phyloP scores from a whole-genome alignment of 306 rosid genomes.

The Quercus parvula region DNA sequence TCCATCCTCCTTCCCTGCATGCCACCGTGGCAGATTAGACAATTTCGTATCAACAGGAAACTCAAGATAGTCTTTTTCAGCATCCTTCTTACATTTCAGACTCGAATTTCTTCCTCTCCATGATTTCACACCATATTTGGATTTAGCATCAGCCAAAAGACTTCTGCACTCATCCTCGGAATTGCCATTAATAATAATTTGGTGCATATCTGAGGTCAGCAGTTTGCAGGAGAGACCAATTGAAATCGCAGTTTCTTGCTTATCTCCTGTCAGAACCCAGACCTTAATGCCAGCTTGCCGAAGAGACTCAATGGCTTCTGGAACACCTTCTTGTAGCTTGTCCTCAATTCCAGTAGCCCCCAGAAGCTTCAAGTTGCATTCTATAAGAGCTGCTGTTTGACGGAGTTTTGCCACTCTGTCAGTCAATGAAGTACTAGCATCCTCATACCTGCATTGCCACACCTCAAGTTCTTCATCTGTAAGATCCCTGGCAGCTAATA shows the following conservation, averaged over 20 bases:
- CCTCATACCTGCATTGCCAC: conserved; percentile 86
- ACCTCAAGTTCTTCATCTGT: conserved; percentile 66
- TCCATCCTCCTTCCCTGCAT: conserved; percentile 54
- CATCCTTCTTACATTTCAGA: conserved; percentile 32
- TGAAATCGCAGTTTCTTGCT: conserved; percentile 98
- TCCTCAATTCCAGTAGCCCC: conserved; percentile 98
- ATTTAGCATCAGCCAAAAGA: conserved; percentile 66
- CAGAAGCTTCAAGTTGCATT: conserved; percentile 70
- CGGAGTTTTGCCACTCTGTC: conserved; percentile 73
- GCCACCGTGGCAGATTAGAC: conserved; percentile 37
- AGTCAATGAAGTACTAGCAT: conserved; percentile 86
- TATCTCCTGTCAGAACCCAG: conserved; percentile 99
- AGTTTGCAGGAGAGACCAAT: conserved; percentile 93
- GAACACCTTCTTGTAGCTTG: conserved; percentile 96
- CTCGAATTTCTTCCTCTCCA: conserved; percentile 19
- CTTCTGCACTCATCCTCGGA: conserved; percentile 69
- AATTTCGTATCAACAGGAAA: conserved; percentile 35
- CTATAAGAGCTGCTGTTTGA: conserved; percentile 73
- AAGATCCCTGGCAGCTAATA: conserved; percentile 77
- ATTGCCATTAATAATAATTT: conserved; percentile 74
- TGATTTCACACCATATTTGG: conserved; percentile 57
- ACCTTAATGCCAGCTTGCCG: conserved; percentile 98
- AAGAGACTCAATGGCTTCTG: conserved; percentile 85
- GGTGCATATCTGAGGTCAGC: conserved; percentile 70
- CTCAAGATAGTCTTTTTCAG: conserved; percentile 39